phyloP scores from a whole-genome alignment of 129 eudicot genomes.

The Artemisia tridentata region DNA sequence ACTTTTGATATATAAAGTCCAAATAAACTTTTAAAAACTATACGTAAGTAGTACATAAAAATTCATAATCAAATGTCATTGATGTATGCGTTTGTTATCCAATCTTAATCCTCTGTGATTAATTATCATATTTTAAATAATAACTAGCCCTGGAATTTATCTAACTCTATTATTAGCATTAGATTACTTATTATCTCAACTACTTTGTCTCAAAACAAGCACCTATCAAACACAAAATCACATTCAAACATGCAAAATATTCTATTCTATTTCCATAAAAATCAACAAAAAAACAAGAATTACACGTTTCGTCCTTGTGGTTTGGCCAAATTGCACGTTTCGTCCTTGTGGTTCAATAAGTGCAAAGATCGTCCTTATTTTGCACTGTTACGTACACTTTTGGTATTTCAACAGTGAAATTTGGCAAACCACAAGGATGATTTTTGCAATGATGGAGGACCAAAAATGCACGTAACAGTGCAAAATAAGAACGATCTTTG shows the following conservation, averaged over 20 bases:
- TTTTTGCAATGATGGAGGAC: no score
- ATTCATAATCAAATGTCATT: neutral
- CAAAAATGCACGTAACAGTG: no score
- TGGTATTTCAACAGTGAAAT: no score
- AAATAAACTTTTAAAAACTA: neutral
- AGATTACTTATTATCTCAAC: slow-evolving; percentile 9
- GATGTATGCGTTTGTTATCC: slow-evolving; percentile 22
- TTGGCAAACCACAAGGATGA: no score
- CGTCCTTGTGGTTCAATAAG: no score
- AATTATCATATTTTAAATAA: neutral
- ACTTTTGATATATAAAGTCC: slow-evolving; percentile 15
- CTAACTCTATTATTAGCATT: slow-evolving; percentile 32
- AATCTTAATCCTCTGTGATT: slow-evolving; percentile 33
- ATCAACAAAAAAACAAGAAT: no score
- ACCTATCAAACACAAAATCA: slow-evolving; percentile 10
- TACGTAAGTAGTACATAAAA: neutral
- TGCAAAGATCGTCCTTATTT: no score
- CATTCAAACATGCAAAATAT: slow-evolving; percentile 10
- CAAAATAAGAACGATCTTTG: no score
- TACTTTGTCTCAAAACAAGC: slow-evolving; percentile 24
- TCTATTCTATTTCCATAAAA: neutral
- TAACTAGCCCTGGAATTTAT: slow-evolving; percentile 30
- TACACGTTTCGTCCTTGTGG: no score
- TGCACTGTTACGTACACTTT: no score
- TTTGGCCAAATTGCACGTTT: no score